A percentile compares a stretch with the other conserved stretches of the same genome.
phyloP scores from a whole-genome alignment of 75 land plant genomes.

The Larix kaempferi region DNA sequence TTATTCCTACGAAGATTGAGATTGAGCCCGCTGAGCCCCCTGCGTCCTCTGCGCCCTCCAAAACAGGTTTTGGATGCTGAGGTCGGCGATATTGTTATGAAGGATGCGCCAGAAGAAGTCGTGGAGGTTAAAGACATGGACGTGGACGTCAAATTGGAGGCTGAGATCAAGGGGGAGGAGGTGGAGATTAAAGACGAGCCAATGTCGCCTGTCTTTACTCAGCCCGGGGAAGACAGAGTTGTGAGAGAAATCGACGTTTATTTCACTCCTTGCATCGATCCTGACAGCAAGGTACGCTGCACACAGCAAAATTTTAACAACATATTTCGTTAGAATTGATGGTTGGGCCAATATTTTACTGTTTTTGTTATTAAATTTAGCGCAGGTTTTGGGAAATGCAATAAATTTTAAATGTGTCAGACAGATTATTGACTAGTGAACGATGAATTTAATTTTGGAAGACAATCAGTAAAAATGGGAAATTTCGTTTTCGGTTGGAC shows the following conservation, averaged over 20 bases:
- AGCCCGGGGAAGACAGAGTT: conserved; percentile 34
- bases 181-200: conserved; percentile 5
- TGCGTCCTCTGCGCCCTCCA: background rate
- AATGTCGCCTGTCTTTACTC: background rate
- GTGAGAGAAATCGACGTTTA: conserved; percentile 78
- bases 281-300: conserved; percentile 43
- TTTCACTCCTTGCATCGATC: conserved; percentile 46
- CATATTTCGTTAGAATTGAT: background rate
- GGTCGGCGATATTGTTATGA: background rate
- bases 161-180: background rate
- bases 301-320: background rate
- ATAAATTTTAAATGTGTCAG: too few species aligned
- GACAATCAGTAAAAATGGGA: too few species aligned
- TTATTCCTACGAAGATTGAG: too few species aligned
- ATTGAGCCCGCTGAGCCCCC: too few species aligned
- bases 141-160: background rate
- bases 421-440: too few species aligned
- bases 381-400: too few species aligned
- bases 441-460: too few species aligned
- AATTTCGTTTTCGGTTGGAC: background rate
- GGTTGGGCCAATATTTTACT: too few species aligned
- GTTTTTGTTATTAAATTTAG: too few species aligned
- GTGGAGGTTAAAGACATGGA: background rate
- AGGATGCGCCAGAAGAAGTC: background rate
- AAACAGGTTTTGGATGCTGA: background rate